Conservation (phyloP, 768 basidiomycete species). For the Suillus fuscotomentosus region DNA sequence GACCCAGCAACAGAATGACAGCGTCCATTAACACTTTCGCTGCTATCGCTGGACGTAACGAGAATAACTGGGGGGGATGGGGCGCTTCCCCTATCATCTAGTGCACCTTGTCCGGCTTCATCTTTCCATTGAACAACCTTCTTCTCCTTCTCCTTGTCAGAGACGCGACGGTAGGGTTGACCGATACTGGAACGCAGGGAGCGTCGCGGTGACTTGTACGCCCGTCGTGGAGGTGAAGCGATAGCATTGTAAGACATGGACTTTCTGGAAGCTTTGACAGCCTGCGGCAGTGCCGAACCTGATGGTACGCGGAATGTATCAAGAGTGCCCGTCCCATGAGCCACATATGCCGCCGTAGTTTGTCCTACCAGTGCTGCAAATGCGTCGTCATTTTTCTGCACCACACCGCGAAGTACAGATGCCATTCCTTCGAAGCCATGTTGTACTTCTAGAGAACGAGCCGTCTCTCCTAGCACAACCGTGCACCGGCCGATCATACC, state of each 20-base stretch:
- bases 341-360: constrained; percentile 58
- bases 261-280: constrained; percentile 39
- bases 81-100: constrained; percentile 59
- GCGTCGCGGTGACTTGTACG: constrained; percentile 64
- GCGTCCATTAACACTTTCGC: constrained; percentile 27
- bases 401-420: constrained; percentile 49
- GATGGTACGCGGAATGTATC: constrained; percentile 47
- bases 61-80: constrained; percentile 16
- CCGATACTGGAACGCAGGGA: constrained; percentile 65
- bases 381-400: constrained; percentile 66
- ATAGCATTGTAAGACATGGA: constrained; percentile 42
- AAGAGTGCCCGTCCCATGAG: constrained; percentile 36
- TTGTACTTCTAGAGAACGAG: constrained; percentile 39
- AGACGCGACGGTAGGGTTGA: constrained; percentile 60
- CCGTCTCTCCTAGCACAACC: constrained; percentile 62
- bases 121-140: constrained; percentile 89
- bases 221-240: constrained; percentile 48
- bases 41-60: constrained; percentile 38
- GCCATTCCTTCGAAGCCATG: constrained; percentile 44
- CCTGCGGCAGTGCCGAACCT: constrained; percentile 48
- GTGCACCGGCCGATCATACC: constrained; percentile 82
- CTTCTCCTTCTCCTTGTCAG: constrained; percentile 61
- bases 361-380: constrained; percentile 69
- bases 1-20: constrained; percentile 55
- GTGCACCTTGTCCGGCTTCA: constrained; percentile 77